Base-by-base conservation (phyloP, 2,329 filamentous ascomycete genomes). In the Pseudogymnoascus sp. region DNA sequence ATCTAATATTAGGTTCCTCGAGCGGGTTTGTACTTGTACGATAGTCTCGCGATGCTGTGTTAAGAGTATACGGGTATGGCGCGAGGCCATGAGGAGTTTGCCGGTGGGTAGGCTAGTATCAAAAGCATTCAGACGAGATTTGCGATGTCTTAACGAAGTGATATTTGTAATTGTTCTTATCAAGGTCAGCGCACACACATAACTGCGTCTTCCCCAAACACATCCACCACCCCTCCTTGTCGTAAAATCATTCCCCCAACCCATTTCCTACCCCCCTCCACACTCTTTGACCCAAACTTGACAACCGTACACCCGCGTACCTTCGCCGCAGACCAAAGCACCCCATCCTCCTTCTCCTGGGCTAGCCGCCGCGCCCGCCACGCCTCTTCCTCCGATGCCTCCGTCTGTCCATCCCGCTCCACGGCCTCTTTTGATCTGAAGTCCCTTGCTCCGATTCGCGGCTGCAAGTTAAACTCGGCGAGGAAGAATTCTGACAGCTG, bases 221-320 rank as follows among this genome's bases (percentile, higher is more conserved):
- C 75, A 59, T 76, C 73, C 14, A 80, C 75, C 8, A 96, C 78
- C 64, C 83, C 92, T 1, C 89, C 89, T 72, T 96, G 90, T 64
- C 84, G 80, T 50, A 79, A 75, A 53, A 96, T 76, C 82, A 97
- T 89, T 6, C 79, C 80, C 8, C 85, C 84, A 62, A 97, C 79
- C 91, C 92, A 97, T 53, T 82, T 76, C 66, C 89, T 84, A 3
- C 87, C 91, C 25, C 87, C 88, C 72, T 97, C 91, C 22, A 96
- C 87, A 47, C 87, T 87, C 60, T 80, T 81, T 1, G 92, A 90
- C 1, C 90, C 91, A 72, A 97, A 95, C 73, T 97, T 97, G 67
- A 97, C 88, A 25, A 97, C 81, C 3, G 94, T 87, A 69, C 93
- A 96, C 3, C 90, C 88, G 60, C 91, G 82, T 35, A 95, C 85